Evolutionary conservation across 768 basidiomycete genomes (phyloP), one percentile per base, ranked within the genome.

Genomic region (Pleurotus salmoneostramineus): DNA sequence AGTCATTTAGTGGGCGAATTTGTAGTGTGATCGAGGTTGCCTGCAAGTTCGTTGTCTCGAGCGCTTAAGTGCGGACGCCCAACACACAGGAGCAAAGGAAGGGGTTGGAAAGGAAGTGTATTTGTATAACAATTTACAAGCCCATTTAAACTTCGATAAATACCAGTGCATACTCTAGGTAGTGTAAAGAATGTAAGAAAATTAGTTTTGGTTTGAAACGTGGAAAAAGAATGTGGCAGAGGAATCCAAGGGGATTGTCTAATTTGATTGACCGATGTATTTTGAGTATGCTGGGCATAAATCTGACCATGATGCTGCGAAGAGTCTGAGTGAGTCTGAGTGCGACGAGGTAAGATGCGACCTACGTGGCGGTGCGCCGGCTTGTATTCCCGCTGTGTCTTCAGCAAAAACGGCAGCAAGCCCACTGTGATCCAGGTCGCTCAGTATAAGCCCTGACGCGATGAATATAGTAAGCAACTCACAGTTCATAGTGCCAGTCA

Each of bases 401-500:
- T 71, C 72, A 0, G 70, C 69, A 27, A 71, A 68, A 7, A 78
- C 69, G 3, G 71, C 62, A 3, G 68, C 74, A 3, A 75, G 59
- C 10, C 74, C 75, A 56, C 70, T 72, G 21, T 12, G 6, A 43
- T 12, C 8, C 14, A 11, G 33, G 15, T 6, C 10, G 6, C 1
- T 37, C 7, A 54, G 45, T 33, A 37, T 33, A 40, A 14, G 27
- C 5, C 34, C 34, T 27, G 27, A n/a, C 43, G 48, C 17, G 21
- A 35, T 48, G 33, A 44, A 31, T 10, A 49, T 6, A 6, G 36
- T 12, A 11, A 27, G 14, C 17, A 42, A 66, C 71, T 50, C 62
- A 73, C 72, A 67, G 61, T 57, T 76, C 73, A 35, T 80, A 64
- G 65, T 81, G 78, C 77, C 79, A 81, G 59, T 79, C 74, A 59